phyloP scores from a whole-genome alignment of 345 rosid genomes.

The Stellera chamaejasme region DNA sequence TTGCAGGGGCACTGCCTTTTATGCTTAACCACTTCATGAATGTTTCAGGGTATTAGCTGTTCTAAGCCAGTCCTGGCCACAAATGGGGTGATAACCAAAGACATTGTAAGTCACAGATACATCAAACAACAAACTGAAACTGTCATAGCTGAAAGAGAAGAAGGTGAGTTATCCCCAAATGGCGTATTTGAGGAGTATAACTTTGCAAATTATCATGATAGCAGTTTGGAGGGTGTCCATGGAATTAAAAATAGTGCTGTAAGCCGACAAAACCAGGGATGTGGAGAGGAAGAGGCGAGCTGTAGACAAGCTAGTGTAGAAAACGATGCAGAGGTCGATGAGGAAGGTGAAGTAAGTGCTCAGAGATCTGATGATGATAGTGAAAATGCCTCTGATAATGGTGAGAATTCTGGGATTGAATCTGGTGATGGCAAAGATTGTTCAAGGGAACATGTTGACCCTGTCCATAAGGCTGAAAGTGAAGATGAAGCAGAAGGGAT shows the following conservation, averaged over 20 bases:
- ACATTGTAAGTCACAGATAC: conserved; percentile 35
- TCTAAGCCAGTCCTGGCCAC: conserved; percentile 29
- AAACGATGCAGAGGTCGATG: conserved; percentile 72
- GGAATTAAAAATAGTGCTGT: conserved; percentile 46
- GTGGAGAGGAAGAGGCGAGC: conserved; percentile 39
- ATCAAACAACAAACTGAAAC: conserved; percentile 39
- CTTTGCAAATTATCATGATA: conserved; percentile 65
- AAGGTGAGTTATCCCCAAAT: conserved; percentile 95
- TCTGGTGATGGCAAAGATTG: conserved; percentile 79
- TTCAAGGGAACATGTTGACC: conserved; percentile 66
- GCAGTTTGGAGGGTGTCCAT: conserved; percentile 41
- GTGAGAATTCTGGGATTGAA: conserved; percentile 83
- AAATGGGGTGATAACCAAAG: conserved; percentile 48
- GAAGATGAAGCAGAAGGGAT: conserved; percentile 94
- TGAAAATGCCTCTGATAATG: conserved; percentile 84
- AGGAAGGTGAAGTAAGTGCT: conserved; percentile 82
- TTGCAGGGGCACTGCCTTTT: not conserved
- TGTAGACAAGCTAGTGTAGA: conserved; percentile 52
- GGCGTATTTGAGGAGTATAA: conserved; percentile 91
- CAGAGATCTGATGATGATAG: conserved; percentile 84
- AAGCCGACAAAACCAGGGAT: conserved; percentile 35
- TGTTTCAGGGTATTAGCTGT: conserved; percentile 49
- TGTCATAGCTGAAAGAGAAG: conserved; percentile 85
- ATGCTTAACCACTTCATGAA: conserved; percentile 9
- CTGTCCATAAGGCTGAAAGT: conserved; percentile 74